These are phyloP conservation scores for Candida sojae DNA, from an alignment of 1,139 yeast genomes.

Conservation along the genomic window DNA sequence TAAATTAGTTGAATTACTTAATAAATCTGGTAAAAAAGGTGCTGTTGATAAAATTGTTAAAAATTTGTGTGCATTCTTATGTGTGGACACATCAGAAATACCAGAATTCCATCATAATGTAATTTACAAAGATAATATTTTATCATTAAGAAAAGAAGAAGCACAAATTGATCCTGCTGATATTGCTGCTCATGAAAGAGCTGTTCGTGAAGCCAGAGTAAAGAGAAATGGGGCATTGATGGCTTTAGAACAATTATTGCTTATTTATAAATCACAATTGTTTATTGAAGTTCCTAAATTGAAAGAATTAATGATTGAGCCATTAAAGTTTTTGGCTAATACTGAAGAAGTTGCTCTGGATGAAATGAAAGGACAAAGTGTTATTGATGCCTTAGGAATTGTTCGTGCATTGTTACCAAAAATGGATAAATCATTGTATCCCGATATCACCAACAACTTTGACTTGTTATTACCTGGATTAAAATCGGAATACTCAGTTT, in stretches of 20 bases:
- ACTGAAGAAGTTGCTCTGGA: slow-evolving; percentile 42
- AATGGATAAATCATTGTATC: slow-evolving; percentile 51
- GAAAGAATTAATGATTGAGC: slow-evolving; percentile 64
- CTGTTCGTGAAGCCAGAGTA: slow-evolving; percentile 71
- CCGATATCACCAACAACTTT: slow-evolving; percentile 47
- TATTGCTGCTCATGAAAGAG: slow-evolving; percentile 60
- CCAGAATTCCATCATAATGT: slow-evolving; percentile 85
- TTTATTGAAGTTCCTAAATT: slow-evolving; percentile 71
- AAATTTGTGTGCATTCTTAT: slow-evolving; percentile 87
- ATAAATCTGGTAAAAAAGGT: slow-evolving; percentile 56
- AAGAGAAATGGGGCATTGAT: slow-evolving; percentile 83
- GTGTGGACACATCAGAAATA: slow-evolving; percentile 95
- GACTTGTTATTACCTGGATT: slow-evolving; percentile 63
- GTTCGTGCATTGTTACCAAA: slow-evolving; percentile 73
- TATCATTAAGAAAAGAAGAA: slow-evolving; percentile 82
- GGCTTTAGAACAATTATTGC: slow-evolving; percentile 61
- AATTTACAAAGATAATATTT: slow-evolving; percentile 54
- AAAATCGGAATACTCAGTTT: slow-evolving; percentile 70
- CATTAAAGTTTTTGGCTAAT: slow-evolving; percentile 43
- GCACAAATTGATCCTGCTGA: slow-evolving; percentile 69
- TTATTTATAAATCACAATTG: slow-evolving; percentile 52
- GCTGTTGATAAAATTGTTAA: slow-evolving; percentile 89
- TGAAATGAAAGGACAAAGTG: slow-evolving; percentile 67
- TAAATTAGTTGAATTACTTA: slow-evolving; percentile 58
- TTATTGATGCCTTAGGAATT: slow-evolving; percentile 86